Base-by-base conservation (phyloP, 1,284 basidiomycete species). In the Heterobasidion occidentale region DNA sequence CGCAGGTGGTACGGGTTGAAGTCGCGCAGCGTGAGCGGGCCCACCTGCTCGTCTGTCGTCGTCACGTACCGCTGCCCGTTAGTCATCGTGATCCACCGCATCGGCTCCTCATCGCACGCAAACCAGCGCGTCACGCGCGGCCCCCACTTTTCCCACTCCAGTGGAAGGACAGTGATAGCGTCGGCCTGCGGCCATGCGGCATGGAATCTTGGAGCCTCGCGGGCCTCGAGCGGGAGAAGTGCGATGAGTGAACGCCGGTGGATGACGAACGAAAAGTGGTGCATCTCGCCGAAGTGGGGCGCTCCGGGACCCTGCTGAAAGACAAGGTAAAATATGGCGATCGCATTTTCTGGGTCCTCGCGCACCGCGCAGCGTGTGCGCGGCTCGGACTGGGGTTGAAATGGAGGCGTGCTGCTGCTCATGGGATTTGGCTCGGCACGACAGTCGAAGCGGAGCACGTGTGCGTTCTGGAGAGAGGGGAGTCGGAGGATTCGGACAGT, bases 1-100 rank as follows among this genome's bases (percentile, higher is more conserved):
- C 46, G 58, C 7, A 77, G 67, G 6, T 64, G 65, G 53, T 64
- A 58, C 46, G 63, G 65, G 58, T 76, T 76, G 61, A 78, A 80
- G 60, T 78, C 77, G 49, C 73, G 63, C 34, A 76, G 64, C 8
- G 68, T 63, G 46, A 75, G 62, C 3, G 65, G 64, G 19, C 42
- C 42, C 46, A 3, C 12, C 11, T 11, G 17, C 27, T 15, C 12
- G 12, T 62, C 56, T 3, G 56, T 60, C 52, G 58, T 64, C 36
- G 70, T 58, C 35, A 73, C 74, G 49, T 71, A 72, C 12, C 79
- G 68, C 64, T 77, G 74, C 4, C 79, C 79, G 17, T 69, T 67
- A 3, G 76, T 74, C 6, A 73, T 77, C 47, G 78, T 80, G 52
- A 80, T 78, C 77, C 77, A 80, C 17, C 73, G 67, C 36, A 68